Evolutionary conservation across 73 alveolate species (phyloP), one percentile per base, ranked within the genome.

Genomic region (Paramecium primaurelia): DNA sequence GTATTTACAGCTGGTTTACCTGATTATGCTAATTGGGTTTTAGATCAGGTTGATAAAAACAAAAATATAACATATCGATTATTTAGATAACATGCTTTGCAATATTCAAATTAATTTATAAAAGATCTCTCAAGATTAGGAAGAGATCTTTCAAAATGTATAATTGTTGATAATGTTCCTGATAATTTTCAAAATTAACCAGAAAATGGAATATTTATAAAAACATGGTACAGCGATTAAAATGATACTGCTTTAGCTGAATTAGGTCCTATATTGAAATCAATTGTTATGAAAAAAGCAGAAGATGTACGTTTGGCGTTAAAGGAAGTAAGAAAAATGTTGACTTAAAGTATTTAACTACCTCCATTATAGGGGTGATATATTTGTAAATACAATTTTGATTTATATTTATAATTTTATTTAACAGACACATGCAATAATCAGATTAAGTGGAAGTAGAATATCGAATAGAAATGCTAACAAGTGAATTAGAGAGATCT

Each of bases 1-100:
- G 97, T 98, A 28, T 98, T 98, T 86, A 98, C 99, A 6, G 99
- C 99, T 6, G 99, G 99, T 8, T 93, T 97, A 96, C 97, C 96
- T 71, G 97, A 96, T 92, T 98, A 98, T 95, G 99, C 99, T 26
- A 98, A 95, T 73, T 94, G 98, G 98, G 99, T 98, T 8, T 95
- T 98, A 14, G 97, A 97, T 85, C 58, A 93, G 58, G 93, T 98
- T 16, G 99, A 98, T 92, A 93, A 84, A 54, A 84, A 95, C 26
- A 96, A 94, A 44, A 88, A 85, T 71, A 97, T 98, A 3, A 86
- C 96, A 11, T 90, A 96, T 90, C 92, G 98, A 64, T 90, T 98
- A 68, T 97, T 97, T 95, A 93, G 99, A 58, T 96, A 98, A 86
- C 99, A 98, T 94, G 98, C 99, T 4, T 75, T 97, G 34, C 96